Evolutionary conservation across 805 yeast genomes (phyloP), one percentile per base, ranked within the genome.

Genomic region (Suhomyces kilbournensis): DNA sequence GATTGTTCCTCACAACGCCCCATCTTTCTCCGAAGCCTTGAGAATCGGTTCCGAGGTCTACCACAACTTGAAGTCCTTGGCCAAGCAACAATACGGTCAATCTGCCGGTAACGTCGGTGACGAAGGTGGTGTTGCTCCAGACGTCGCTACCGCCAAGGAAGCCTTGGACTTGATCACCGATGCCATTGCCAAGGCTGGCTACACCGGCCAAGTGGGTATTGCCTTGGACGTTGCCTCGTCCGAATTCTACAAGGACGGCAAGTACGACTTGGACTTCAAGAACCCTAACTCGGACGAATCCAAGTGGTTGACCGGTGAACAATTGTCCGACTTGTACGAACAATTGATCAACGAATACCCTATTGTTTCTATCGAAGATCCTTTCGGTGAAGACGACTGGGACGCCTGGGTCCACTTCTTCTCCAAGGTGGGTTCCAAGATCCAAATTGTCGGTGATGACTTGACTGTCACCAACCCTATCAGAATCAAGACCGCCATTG

Each of bases 121-220:
- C 79, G 99, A 93, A 84, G 99, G 99, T 88, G 99, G 99, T 86
- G 97, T 93, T 82, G 99, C 99, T 69, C 99, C 99, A 78, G 90
- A 91, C 78, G 86, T 94, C 64, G 83, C 87, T 63, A 84, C 97
- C 66, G 93, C 99, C 72, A 89, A 84, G 77, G 98, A 93, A 85
- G 99, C 98, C 67, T 82, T 93, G 63, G 97, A 94, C 81, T 86
- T 93, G 76, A 90, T 93, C 75, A 82, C 84, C 65, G 86, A 77
- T 62, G 90, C 99, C 71, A 93, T 94, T 74, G 89, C 85, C 74
- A 76, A 79, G 65, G 97, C 99, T 65, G 99, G 99, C 72, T 92
- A 93, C 88, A 86, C 85, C 60, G 98, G 97, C 75, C 78, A 84
- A 80, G 85, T 93, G 71, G 80, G 83, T 69, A 94, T 93, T 74